Evolutionary conservation across 148 eudicot species (phyloP), one percentile per base, ranked within the genome.

Genomic region (Silene uniflora): DNA sequence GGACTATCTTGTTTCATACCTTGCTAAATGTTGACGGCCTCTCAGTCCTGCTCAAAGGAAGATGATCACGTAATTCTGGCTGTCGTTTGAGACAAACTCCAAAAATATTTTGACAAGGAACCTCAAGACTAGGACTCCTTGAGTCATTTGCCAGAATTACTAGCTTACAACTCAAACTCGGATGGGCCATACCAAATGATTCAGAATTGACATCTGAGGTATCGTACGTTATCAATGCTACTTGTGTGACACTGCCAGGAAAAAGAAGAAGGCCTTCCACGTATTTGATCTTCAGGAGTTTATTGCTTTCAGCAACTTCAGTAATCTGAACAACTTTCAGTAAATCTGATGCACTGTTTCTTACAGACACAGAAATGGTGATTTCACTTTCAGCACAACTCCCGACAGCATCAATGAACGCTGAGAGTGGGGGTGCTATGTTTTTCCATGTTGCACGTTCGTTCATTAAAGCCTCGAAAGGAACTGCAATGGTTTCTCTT

Each of bases 181-280:
- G 63, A 75, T 76, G 76, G 7, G 66, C 69, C 78, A 23, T 60
- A 32, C 73, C 25, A 25, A 56, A 47, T 66, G 69, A 61, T 52
- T 79, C 71, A 77, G 10, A 65, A 60, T 59, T 79, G 44, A 60
- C 60, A 54, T 75, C 54, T 42, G 74, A 29, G 61, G 80, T 64
- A 71, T 71, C 46, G 82, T 80, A 85, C 19, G 84, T 77, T 72
- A 91, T 80, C 75, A 87, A 56, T 72, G 92, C 97, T 49, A 86
- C 90, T 65, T 84, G 86, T 64, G 98, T 90, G 72, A 77, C 74
- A 62, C 87, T 68, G 73, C 84, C 84, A 32, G 98, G 93, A 67
- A 88, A 91, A 79, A 93, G 89, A 59, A 91, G 73, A 52, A 93
- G 86, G 27, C 90, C 93, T 78, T 88, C 90, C 29, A 81, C 59